Evolutionary conservation across 1,284 basidiomycete species (phyloP), one percentile per base, ranked within the genome.

Genomic region (Pseudozyma pruni): DNA sequence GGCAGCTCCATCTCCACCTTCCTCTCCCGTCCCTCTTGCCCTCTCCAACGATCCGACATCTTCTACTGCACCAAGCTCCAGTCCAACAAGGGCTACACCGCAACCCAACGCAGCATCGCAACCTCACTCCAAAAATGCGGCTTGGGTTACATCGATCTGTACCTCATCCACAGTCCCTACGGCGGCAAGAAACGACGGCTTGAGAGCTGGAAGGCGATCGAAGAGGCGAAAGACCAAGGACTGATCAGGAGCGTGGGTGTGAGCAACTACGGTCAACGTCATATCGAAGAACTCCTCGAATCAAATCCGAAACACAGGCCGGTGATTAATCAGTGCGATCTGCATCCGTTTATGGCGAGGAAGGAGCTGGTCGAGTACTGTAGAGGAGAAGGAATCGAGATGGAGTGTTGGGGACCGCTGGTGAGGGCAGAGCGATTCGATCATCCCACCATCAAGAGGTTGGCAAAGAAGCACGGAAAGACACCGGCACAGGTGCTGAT

Each of bases 131-230:
- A 67, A 1, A 52, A 56, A n/a, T 44, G 52, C 20, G 53, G 51
- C 0, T 22, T 74, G 17, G 72, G 39, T 8, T 80, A 78, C 44
- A 69, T 78, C 42, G 79, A 81, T 42, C 47, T 79, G 33, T 75
- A 79, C 50, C 66, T 81, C 8, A 63, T 81, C 17, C 79, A 81
- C 50, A 72, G 73, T 22, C 79, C 79, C 3, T 66, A 78, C 19
- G 73, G 73, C 2, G 79, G 75, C 11, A 69, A 58, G 38, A 41
- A 54, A 16, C 71, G 58, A 32, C 38, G 79, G 27, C 39, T 79
- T 7, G 62, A 69, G 34, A 69, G 75, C 20, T 81, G 76, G 68
- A 72, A 58, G 38, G 67, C 69, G 2, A 50, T 81, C 17, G 44
- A 68, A 27, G 72, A 74, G 16, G 72, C 77, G 1, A 50, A 61